Conservation (phyloP, 352 stramenopile genomes). For the Lagenidium sp. region DNA sequence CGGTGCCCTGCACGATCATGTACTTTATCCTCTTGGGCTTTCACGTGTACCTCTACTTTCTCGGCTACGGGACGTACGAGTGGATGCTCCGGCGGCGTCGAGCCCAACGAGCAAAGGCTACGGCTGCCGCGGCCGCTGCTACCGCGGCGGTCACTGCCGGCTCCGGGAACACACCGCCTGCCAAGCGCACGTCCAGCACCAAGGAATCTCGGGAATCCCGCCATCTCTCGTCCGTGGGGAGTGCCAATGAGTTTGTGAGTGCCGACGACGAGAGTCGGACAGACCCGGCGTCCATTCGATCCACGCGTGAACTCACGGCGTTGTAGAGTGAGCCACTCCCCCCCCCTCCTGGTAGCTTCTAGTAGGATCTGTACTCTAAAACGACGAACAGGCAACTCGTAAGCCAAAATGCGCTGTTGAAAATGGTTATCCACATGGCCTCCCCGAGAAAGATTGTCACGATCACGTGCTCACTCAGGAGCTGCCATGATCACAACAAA, state of each 20-base stretch:
- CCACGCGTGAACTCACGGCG: conserved; percentile 8
- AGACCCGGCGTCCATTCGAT: neutral
- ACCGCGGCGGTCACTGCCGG: conserved; percentile 1
- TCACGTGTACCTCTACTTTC: conserved; percentile 66
- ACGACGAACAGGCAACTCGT: no score
- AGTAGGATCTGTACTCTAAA: no score
- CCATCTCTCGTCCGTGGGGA: conserved; percentile 30
- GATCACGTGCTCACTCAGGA: no score
- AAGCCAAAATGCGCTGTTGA: no score
- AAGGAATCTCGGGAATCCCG: conserved; percentile 6
- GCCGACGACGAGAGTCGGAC: conserved; percentile 5
- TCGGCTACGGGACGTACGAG: conserved; percentile 84
- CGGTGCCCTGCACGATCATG: conserved; percentile 75
- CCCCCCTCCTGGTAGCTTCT: no score
- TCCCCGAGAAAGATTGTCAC: no score
- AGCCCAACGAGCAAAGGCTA: conserved; percentile 50
- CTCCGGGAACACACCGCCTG: neutral
- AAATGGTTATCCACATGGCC: no score
- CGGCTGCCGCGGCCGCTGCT: conserved; percentile 26
- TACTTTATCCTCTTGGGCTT: conserved; percentile 80
- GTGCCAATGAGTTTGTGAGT: conserved; percentile 25
- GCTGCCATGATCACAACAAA: no score
- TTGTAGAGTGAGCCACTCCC: no score
- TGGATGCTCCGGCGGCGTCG: conserved; percentile 80
- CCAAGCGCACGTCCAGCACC: neutral